Percentiles rank a stretch among this genome's conserved stretches.
Evolutionary conservation across 1,284 basidiomycete species (phyloP).

Genomic region (Laetiporus sulphureus): DNA sequence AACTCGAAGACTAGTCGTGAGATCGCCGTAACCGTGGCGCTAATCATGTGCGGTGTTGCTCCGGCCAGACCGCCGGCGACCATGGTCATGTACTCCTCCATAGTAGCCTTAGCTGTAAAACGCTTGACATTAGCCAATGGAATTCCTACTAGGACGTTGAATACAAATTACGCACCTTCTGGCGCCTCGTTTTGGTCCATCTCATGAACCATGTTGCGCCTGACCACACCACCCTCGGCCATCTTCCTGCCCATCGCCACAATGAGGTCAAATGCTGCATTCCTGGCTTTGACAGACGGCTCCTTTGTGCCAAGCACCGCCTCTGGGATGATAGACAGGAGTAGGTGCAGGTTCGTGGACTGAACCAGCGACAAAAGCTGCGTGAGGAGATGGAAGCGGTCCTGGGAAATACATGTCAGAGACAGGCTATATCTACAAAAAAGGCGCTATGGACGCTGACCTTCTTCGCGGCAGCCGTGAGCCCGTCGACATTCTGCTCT

Average conservation of each 20-base stretch:
- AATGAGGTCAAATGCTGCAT: slow-evolving; percentile 87
- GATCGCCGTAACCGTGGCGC: slow-evolving; percentile 91
- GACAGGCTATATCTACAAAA: background rate
- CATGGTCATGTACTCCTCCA: slow-evolving; percentile 97
- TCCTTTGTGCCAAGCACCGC: slow-evolving; percentile 98
- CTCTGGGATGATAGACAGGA: slow-evolving; percentile 90
- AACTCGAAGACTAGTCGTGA: slow-evolving; percentile 96
- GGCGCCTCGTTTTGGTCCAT: slow-evolving; percentile 68
- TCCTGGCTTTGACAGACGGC: slow-evolving; percentile 88
- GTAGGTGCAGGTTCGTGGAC: slow-evolving; percentile 69
- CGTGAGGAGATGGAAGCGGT: slow-evolving; percentile 77
- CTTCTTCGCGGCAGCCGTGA: slow-evolving; percentile 86
- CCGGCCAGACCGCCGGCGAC: slow-evolving; percentile 93
- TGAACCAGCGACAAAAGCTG: slow-evolving; percentile 72
- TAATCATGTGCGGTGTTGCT: slow-evolving; percentile 96
- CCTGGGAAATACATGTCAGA: slow-evolving; percentile 41
- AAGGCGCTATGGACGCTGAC: slow-evolving; percentile 26
- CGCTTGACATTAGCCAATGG: too few relatives aligned
- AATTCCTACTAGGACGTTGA: too few relatives aligned
- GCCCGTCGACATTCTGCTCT: slow-evolving; percentile 55
- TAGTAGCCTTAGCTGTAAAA: slow-evolving; percentile 68
- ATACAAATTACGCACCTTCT: slow-evolving; percentile 52
- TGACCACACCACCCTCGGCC: slow-evolving; percentile 81
- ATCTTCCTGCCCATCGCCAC: slow-evolving; percentile 93
- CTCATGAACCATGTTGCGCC: slow-evolving; percentile 70